Evolutionary conservation across 2,329 filamentous ascomycete genomes (phyloP).

Genomic region (Microdochium paspali): DNA sequence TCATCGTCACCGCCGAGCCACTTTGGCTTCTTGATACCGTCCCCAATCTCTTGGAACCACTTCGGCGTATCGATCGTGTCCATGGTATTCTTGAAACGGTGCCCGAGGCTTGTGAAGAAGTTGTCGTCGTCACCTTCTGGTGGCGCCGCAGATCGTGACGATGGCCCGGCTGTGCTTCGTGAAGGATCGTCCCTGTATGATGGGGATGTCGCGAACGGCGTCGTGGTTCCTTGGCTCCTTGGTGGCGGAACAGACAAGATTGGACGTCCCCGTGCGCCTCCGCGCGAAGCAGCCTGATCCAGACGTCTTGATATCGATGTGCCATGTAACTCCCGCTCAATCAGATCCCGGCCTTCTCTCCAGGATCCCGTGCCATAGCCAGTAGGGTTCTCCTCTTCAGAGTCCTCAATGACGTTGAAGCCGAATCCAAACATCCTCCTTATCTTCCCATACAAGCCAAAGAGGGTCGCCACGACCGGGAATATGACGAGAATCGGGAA

Average conservation of each 20-base stretch:
- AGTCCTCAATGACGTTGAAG: slow-evolving; percentile 63
- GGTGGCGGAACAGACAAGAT: slow-evolving; percentile 37
- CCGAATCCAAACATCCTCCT: slow-evolving; percentile 72
- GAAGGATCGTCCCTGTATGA: slow-evolving; percentile 19
- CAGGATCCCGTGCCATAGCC: slow-evolving; percentile 73
- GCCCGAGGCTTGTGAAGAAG: slow-evolving; percentile 75
- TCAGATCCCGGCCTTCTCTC: slow-evolving; percentile 85
- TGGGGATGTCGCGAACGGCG: slow-evolving; percentile 33
- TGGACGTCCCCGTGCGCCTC: slow-evolving; percentile 27
- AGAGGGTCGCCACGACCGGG: slow-evolving; percentile 75
- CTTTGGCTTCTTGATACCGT: slow-evolving; percentile 64
- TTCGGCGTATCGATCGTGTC: slow-evolving; percentile 73
- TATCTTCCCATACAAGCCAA: slow-evolving; percentile 80
- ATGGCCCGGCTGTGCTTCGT: slow-evolving; percentile 20
- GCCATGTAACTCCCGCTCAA: slow-evolving; percentile 74
- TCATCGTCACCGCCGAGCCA: slow-evolving; percentile 64
- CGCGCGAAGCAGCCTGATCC: slow-evolving; percentile 28
- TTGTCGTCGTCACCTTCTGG: slow-evolving; percentile 65
- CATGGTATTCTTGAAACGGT: slow-evolving; percentile 85
- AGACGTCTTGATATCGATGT: slow-evolving; percentile 43
- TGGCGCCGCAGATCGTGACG: slow-evolving; percentile 29
- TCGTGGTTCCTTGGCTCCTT: slow-evolving; percentile 24
- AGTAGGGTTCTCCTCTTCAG: slow-evolving; percentile 46
- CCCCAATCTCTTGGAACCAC: slow-evolving; percentile 67
- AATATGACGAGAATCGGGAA: slow-evolving; percentile 85